These are phyloP conservation scores for Seiridium unicorne DNA, from an alignment of 2,329 filamentous ascomycete genomes.

Conservation along the genomic window DNA sequence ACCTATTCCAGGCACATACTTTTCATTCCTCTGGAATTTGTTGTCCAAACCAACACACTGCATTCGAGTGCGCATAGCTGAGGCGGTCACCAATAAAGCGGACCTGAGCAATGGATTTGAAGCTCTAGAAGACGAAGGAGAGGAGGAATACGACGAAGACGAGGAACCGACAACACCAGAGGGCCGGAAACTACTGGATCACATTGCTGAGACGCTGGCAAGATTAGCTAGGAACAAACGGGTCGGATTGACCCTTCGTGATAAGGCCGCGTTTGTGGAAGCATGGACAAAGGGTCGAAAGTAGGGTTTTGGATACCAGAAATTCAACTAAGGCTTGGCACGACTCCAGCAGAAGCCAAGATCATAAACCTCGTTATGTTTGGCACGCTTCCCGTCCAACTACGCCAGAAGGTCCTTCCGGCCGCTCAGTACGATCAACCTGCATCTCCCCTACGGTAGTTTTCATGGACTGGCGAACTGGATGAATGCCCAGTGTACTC, in stretches of 20 bases:
- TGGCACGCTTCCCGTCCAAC: no score
- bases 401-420: no score
- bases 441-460: no score
- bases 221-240: constrained; percentile 83
- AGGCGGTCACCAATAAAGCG: constrained; percentile 57
- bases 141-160: constrained; percentile 19
- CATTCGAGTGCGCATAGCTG: constrained; percentile 87
- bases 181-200: constrained; percentile 72
- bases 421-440: no score
- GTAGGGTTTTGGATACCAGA: background rate
- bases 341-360: no score
- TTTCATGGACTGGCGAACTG: no score
- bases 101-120: background rate
- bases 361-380: no score
- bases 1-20: constrained; percentile 73
- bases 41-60: constrained; percentile 83
- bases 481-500: no score
- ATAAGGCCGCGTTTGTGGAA: constrained; percentile 80
- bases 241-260: constrained; percentile 77
- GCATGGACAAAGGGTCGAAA: constrained; percentile 52
- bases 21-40: constrained; percentile 79
- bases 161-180: constrained; percentile 39
- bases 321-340: no score
- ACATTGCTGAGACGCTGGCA: constrained; percentile 82
- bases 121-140: background rate